Conservation (phyloP, 2,329 filamentous ascomycete genomes). For the Davidsoniella australis region DNA sequence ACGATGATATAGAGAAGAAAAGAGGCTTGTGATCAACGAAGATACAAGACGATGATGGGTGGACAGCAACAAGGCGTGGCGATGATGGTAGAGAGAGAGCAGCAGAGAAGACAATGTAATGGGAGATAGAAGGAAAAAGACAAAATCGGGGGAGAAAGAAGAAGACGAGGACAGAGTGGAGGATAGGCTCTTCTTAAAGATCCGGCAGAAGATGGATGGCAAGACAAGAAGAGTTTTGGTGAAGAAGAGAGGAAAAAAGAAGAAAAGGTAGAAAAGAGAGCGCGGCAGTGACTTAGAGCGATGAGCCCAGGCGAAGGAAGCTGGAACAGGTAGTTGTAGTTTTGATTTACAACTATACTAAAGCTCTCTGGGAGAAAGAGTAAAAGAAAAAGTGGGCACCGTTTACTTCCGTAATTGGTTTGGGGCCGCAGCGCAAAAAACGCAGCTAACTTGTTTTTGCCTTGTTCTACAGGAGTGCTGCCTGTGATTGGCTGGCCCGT, state of each 20-base stretch:
- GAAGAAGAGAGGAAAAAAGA: slow-evolving; percentile 16
- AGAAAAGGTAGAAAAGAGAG: slow-evolving; percentile 15
- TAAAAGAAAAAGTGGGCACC: too few species aligned
- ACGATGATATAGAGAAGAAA: too few species aligned
- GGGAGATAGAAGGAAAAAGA: neutral
- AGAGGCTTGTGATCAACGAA: too few species aligned
- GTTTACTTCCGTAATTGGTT: too few species aligned
- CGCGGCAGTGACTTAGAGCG: slow-evolving; percentile 1
- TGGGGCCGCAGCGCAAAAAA: too few species aligned
- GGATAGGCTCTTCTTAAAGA: too few species aligned
- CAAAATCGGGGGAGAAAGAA: neutral
- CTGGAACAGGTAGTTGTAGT: neutral
- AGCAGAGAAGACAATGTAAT: slow-evolving; percentile 5
- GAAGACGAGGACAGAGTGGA: neutral
- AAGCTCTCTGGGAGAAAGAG: too few species aligned
- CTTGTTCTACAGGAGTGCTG: too few species aligned
- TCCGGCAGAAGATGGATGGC: neutral
- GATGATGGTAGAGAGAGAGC: neutral
- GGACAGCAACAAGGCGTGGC: slow-evolving; percentile 6
- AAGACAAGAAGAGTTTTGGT: slow-evolving; percentile 13
- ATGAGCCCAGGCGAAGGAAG: neutral
- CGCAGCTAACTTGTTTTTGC: too few species aligned
- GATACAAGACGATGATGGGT: too few species aligned
- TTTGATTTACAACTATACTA: neutral
- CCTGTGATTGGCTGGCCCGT: too few species aligned